A percentile compares a stretch with the other conserved stretches of the same genome.
Evolutionary conservation across 441 rosid genomes (phyloP).

Genomic region (Viola pubescens): DNA sequence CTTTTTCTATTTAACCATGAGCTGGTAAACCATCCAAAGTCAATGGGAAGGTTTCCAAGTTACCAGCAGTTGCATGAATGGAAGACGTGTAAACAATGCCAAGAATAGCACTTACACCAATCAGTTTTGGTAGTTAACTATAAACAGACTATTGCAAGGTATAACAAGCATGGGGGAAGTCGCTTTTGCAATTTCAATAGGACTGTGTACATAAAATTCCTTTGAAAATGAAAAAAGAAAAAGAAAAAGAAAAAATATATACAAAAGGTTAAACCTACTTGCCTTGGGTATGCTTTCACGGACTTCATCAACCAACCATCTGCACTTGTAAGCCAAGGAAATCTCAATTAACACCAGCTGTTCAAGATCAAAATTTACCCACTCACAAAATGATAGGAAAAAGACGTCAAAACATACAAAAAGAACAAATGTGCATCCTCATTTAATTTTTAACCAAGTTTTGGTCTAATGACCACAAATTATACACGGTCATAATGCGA

Average conservation of each 20-base stretch:
- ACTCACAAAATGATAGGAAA: conserved; percentile 9
- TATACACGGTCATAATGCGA: conserved; percentile 7
- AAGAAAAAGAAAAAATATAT: neutral
- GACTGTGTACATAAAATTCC: no score
- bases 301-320: conserved; percentile 93
- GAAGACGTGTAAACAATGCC: no score
- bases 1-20: no score
- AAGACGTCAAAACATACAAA: neutral
- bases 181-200: no score
- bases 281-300: conserved; percentile 89
- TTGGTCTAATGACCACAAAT: neutral
- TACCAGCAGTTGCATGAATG: no score
- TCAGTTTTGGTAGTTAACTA: no score
- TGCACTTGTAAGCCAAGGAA: conserved; percentile 33
- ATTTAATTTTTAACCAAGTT: conserved; percentile 1
- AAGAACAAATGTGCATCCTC: conserved; percentile 9
- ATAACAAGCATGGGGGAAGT: no score
- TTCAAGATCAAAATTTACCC: conserved; percentile 8
- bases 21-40: no score
- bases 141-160: no score
- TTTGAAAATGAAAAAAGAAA: neutral
- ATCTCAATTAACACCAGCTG: conserved; percentile 18
- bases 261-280: conserved; percentile 27
- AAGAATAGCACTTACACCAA: no score
- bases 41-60: no score